Evolutionary conservation across 768 basidiomycete genomes (phyloP), one percentile per base, ranked within the genome.

Genomic region (Pleurotus giganteus): DNA sequence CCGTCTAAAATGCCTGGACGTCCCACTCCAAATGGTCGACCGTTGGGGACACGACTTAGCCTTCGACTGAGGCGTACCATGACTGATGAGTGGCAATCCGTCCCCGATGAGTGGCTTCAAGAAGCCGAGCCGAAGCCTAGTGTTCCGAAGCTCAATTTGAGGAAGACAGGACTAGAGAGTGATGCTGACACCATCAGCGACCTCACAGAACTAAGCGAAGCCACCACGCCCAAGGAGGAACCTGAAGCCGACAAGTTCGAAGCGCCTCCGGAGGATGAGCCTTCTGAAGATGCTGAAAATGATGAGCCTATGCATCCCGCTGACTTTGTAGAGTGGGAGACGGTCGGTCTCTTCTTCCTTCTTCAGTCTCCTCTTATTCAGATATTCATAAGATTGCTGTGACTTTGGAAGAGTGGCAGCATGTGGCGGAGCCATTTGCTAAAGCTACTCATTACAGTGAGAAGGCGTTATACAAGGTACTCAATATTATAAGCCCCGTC

Each of bases 281-380:
- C 9, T 7, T 2, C 31, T 8, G 47, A 39, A 17, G 29, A 21
- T 28, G 13, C 12, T 21, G 69, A 44, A 57, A 63, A 31, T 13
- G 68, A 63, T 37, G 56, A 51, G 28, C 46, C 56, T 31, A 61
- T n/a, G 63, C 59, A 7, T 52, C 79, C 77, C 4, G 73, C 74
- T 1, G 79, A 79, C 45, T 90, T 90, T 61, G 67, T 91, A 36
- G 94, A 96, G 69, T 98, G 95, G 94, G 91, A 96, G 74, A 89
- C 89, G 62, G 94, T 93, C 56, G 63, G 84, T 74, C 41, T 27
- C 29, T 49, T 36, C 47, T 9, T n/a, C 19, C 9, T 24, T 4
- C 15, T 39, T 47, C 0, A 21, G 53, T 39, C 2, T 47, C 4
- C 12, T n/a, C 42, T 21, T 21, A 28, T 11, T 26, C 46, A 56